Evolutionary conservation across 345 rosid species (phyloP).

Genomic region (Lumnitzera racemosa): DNA sequence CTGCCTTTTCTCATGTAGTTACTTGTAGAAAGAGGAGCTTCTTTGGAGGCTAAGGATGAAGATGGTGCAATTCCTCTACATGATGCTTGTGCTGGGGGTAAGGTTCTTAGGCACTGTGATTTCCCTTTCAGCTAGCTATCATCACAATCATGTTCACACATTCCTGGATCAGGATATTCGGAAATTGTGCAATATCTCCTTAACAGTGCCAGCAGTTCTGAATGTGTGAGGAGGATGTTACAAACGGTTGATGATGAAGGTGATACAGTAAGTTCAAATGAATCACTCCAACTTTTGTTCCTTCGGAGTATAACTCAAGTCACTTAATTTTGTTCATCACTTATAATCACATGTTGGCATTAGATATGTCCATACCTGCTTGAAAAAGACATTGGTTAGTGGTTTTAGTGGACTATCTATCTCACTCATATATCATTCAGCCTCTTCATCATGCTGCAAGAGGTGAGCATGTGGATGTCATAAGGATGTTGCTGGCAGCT

Average conservation of each 20-base stretch:
- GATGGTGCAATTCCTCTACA: conserved; percentile 93
- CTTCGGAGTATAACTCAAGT: background rate
- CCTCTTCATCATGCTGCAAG: conserved; percentile 97
- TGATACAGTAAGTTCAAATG: conserved; percentile 56
- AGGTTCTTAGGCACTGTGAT: conserved; percentile 4
- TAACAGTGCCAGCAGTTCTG: conserved; percentile 37
- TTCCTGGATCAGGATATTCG: conserved; percentile 41
- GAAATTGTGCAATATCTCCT: conserved; percentile 63
- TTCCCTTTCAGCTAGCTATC: background rate
- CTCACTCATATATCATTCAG: conserved; percentile 20
- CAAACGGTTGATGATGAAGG: conserved; percentile 72
- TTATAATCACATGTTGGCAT: background rate
- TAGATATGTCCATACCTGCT: too few relatives aligned
- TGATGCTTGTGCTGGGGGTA: conserved; percentile 94
- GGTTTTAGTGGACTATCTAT: too few relatives aligned
- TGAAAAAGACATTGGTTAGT: too few relatives aligned
- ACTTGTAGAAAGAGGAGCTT: conserved; percentile 83
- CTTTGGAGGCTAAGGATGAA: conserved; percentile 77
- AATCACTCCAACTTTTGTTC: conserved; percentile 1
- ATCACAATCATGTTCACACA: background rate
- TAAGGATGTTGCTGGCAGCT: conserved; percentile 51
- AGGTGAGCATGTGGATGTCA: conserved; percentile 73
- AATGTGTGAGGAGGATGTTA: conserved; percentile 57
- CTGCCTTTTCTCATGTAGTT: conserved; percentile 29
- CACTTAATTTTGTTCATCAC: background rate